These are phyloP conservation scores for Ilyonectria robusta DNA, from an alignment of 2,329 filamentous ascomycete genomes.

Conservation along the genomic window DNA sequence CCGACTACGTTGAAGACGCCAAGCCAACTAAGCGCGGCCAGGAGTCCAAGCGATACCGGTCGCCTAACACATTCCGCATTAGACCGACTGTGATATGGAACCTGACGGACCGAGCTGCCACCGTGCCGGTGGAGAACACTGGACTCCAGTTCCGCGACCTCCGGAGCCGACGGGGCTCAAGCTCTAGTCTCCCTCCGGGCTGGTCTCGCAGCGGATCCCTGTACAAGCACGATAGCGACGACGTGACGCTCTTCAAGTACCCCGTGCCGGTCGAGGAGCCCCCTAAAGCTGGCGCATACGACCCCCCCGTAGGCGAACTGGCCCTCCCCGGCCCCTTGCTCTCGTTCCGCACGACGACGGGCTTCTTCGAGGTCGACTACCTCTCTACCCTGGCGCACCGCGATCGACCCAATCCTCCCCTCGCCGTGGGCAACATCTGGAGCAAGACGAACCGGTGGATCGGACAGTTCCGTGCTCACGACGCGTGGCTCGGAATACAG, in stretches of 20 bases:
- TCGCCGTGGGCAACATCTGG: slow-evolving; percentile 61
- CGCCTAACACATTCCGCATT: slow-evolving; percentile 56
- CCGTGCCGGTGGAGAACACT: slow-evolving; percentile 53
- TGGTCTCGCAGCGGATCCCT: slow-evolving; percentile 56
- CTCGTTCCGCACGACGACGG: slow-evolving; percentile 56
- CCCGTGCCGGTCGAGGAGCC: slow-evolving; percentile 58
- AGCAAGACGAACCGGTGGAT: slow-evolving; percentile 54
- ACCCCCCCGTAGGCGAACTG: slow-evolving; percentile 48
- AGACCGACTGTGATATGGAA: slow-evolving; percentile 56
- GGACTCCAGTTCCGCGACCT: slow-evolving; percentile 58
- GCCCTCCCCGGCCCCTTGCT: slow-evolving; percentile 57
- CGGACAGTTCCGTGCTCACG: slow-evolving; percentile 61
- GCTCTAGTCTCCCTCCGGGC: slow-evolving; percentile 53
- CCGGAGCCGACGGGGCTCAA: slow-evolving; percentile 51
- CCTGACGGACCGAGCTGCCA: slow-evolving; percentile 56
- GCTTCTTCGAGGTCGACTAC: slow-evolving; percentile 59
- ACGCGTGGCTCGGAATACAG: slow-evolving; percentile 61
- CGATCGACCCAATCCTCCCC: slow-evolving; percentile 54
- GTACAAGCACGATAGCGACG: slow-evolving; percentile 59
- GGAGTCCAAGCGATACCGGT: slow-evolving; percentile 53
- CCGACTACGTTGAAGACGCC: slow-evolving; percentile 60
- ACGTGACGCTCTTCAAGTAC: slow-evolving; percentile 57
- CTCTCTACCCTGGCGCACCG: slow-evolving; percentile 54
- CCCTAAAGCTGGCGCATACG: slow-evolving; percentile 49
- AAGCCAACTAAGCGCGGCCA: slow-evolving; percentile 50